Conservation (phyloP, 352 stramenopile genomes). For the Phytophthora ramorum region DNA sequence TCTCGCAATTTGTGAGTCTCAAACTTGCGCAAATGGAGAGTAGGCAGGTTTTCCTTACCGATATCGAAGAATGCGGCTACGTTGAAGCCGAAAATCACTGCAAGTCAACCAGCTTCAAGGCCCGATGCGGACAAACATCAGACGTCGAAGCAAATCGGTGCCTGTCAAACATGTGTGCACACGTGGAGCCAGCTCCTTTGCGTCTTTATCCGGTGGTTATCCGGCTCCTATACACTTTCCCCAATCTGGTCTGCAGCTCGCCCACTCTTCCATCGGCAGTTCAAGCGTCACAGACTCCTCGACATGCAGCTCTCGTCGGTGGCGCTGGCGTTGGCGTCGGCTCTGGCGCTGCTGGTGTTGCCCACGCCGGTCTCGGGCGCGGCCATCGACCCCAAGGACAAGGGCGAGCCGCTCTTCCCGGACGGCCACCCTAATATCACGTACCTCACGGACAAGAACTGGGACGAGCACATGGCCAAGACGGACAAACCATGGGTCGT, state of each 20-base stretch:
- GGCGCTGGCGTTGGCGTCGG: constrained; percentile 22
- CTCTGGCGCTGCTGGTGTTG: constrained; percentile 23
- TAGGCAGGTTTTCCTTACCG: too few relatives aligned
- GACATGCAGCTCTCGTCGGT: constrained; percentile 28
- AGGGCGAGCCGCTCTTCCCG: constrained; percentile 78
- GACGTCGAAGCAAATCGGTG: background rate
- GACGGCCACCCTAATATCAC: constrained; percentile 88
- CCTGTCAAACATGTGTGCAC: background rate
- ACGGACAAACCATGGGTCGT: constrained; percentile 85
- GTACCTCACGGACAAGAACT: constrained; percentile 88
- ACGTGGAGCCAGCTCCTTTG: constrained; percentile 2
- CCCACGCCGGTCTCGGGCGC: constrained; percentile 24
- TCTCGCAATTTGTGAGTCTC: too few relatives aligned
- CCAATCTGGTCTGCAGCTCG: constrained; percentile 24
- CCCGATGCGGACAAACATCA: too few relatives aligned
- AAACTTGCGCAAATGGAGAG: too few relatives aligned
- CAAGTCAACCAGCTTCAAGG: too few relatives aligned
- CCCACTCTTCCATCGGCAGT: constrained; percentile 32
- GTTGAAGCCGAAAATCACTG: too few relatives aligned
- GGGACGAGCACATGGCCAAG: constrained; percentile 71
- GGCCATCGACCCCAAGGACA: constrained; percentile 72
- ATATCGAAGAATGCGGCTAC: too few relatives aligned
- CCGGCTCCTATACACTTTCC: background rate
- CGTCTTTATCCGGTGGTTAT: background rate
- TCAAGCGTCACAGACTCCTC: constrained; percentile 4